Evolutionary conservation across 2,329 filamentous ascomycete genomes (phyloP).

Genomic region (Alternaria dauci): DNA sequence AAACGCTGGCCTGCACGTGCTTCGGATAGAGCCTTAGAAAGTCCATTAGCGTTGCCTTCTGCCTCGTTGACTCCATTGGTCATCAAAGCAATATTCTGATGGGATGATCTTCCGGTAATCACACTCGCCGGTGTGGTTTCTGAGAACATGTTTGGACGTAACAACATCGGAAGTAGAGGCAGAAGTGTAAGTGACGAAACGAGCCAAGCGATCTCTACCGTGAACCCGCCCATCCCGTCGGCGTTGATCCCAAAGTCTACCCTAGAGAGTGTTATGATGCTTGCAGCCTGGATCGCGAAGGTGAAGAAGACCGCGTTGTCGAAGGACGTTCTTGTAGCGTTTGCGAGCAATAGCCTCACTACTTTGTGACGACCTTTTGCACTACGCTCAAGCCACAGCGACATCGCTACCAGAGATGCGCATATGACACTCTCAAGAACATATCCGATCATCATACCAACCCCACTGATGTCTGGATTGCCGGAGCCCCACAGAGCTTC

Average conservation of each 20-base stretch:
- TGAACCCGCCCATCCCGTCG: constrained; percentile 32
- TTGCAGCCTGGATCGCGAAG: constrained; percentile 33
- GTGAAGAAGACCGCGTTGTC: constrained; percentile 33
- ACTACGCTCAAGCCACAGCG: not conserved
- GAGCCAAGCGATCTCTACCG: constrained; percentile 32
- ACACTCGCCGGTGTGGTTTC: not conserved
- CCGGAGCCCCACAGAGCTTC: constrained; percentile 33
- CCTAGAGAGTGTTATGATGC: constrained; percentile 26
- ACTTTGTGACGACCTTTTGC: not conserved
- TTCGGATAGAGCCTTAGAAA: not conserved
- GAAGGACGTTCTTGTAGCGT: constrained; percentile 19
- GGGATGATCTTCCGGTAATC: not conserved
- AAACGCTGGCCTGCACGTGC: constrained; percentile 17
- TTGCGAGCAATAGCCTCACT: not conserved
- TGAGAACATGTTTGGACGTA: constrained; percentile 1
- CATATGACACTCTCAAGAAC: constrained; percentile 27
- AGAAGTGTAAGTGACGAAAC: constrained; percentile 29
- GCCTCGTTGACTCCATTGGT: not conserved
- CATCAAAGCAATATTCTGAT: not conserved
- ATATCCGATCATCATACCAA: constrained; percentile 35
- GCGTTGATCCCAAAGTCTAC: constrained; percentile 31
- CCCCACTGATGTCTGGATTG: constrained; percentile 34
- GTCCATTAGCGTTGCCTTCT: not conserved
- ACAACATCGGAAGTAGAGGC: constrained; percentile 25
- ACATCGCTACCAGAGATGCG: not conserved